Percentiles rank a stretch among this genome's conserved stretches.
Evolutionary conservation across 78 protist genomes (phyloP).

Genomic region (Ministeria vibrans): DNA sequence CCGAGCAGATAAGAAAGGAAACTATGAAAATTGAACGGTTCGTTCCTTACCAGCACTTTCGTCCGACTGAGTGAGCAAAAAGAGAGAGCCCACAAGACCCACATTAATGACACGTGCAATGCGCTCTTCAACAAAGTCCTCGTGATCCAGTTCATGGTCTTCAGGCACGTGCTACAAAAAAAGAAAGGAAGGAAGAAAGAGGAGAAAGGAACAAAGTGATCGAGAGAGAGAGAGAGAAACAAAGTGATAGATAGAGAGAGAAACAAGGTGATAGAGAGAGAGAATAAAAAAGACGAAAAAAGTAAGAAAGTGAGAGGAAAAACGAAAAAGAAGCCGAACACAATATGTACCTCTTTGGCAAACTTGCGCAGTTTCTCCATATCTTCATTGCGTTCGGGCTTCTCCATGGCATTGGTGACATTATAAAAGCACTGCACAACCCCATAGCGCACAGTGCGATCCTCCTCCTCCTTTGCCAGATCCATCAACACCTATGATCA

Average conservation of each 20-base stretch:
- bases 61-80: not conserved
- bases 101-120: not conserved
- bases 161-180: slow-evolving; percentile 1
- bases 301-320: not conserved
- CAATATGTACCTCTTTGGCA: too few species aligned
- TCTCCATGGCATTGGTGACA: too few species aligned
- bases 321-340: not conserved
- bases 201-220: too few species aligned
- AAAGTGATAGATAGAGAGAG: too few species aligned
- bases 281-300: too few species aligned
- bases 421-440: too few species aligned
- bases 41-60: not conserved
- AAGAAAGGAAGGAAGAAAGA: not conserved
- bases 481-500: too few species aligned
- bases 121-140: not conserved
- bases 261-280: too few species aligned
- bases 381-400: not conserved
- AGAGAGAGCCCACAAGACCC: not conserved
- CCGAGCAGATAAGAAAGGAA: not conserved
- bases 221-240: too few species aligned
- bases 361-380: not conserved
- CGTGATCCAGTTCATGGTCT: not conserved
- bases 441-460: too few species aligned
- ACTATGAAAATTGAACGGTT: not conserved
- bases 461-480: too few species aligned